Evolutionary conservation across 148 eudicot genomes (phyloP), one percentile per base, ranked within the genome.

Genomic region (Camellia japonica): DNA sequence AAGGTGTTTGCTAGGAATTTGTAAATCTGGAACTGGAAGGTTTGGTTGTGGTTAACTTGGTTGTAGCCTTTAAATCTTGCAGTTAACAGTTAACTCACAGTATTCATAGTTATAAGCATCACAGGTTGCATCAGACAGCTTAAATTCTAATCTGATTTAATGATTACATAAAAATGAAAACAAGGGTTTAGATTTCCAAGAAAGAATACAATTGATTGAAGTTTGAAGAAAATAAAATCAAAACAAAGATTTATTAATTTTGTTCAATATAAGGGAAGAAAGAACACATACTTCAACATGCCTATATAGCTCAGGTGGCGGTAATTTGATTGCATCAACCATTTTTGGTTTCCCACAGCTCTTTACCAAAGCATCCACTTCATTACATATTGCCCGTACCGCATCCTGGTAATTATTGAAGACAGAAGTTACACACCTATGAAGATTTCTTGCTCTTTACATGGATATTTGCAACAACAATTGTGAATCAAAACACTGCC

Each of bases 271-370:
- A 67, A 38, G 16, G 49, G 44, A 55, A 71, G 56, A 58, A 54
- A 71, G 20, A 65, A 68, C 46, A 60, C 86, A 75, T 89, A 96
- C 99, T 90, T 96, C 98, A 72, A 96, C 93, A 85, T 88, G 87
- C 71, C 71, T 87, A 80, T 94, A 96, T 49, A 96, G 91, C 88
- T 90, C 93, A 71, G 93, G 82, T 76, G 99, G 99, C 23, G 99
- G 98, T 85, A 96, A 84, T 80, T 86, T 90, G 80, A 96, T 90
- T 3, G 95, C 98, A 84, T 96, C 99, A 23, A 92, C 79, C 99
- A 96, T 91, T 91, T 96, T 96, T 72, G 89, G 93, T 78, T 94
- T 96, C 80, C 99, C 99, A 78, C 97, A 92, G 88, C 81, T 90
- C 86, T 87, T 82, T 76, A 87, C 98, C 81, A 96, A 84, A 80